Evolutionary conservation across 345 rosid genomes (phyloP).

Genomic region (Hevea brasiliensis): DNA sequence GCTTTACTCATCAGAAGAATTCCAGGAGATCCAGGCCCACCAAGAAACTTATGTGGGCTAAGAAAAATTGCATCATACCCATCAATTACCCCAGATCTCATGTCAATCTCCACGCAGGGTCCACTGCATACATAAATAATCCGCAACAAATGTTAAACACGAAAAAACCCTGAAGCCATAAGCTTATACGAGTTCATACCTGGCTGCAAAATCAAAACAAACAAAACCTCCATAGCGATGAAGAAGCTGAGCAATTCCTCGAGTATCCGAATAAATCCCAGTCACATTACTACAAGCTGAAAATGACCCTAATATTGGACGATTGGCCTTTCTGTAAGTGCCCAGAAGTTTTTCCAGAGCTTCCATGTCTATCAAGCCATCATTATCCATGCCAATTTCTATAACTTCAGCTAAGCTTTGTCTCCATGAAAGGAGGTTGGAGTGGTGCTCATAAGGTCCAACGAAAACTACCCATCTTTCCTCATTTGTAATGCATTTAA

Average conservation of each 20-base stretch:
- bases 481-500: constrained; percentile 32
- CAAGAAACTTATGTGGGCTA: constrained; percentile 60
- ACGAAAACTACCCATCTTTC: constrained; percentile 61
- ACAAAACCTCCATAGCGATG: constrained; percentile 52
- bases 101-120: constrained; percentile 52
- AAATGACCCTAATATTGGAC: constrained; percentile 58
- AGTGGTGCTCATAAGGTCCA: constrained; percentile 71
- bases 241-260: constrained; percentile 47
- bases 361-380: constrained; percentile 40
- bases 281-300: constrained; percentile 69
- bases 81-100: constrained; percentile 48
- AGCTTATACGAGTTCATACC: constrained; percentile 12
- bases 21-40: constrained; percentile 67
- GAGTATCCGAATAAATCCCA: constrained; percentile 45
- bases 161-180: too few species aligned
- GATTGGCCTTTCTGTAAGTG: constrained; percentile 18
- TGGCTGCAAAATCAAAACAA: constrained; percentile 65
- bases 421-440: constrained; percentile 64
- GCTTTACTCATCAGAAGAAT: constrained; percentile 51
- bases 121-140: constrained; percentile 26
- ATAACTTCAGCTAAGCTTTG: constrained; percentile 60
- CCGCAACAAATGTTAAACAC: too few species aligned
- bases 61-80: constrained; percentile 60
- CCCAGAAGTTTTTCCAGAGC: constrained; percentile 32
- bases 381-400: constrained; percentile 43